These are phyloP conservation scores for Microthlaspi erraticum DNA, from an alignment of 345 rosid species.

Conservation along the genomic window DNA sequence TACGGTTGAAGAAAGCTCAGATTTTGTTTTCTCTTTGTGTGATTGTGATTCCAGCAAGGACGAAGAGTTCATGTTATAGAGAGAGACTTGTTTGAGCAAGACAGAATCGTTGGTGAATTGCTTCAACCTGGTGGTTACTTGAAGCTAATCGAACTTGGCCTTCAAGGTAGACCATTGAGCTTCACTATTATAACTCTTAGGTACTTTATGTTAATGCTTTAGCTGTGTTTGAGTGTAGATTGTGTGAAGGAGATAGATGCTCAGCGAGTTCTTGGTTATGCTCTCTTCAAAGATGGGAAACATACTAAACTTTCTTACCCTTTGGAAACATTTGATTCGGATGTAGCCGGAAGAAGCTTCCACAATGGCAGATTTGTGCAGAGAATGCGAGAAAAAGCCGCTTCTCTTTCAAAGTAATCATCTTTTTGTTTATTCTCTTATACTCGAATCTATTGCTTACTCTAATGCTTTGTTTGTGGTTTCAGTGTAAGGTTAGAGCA, in stretches of 20 bases:
- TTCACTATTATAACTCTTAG: background rate
- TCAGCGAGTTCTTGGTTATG: constrained; percentile 43
- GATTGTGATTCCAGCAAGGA: constrained; percentile 63
- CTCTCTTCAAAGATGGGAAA: constrained; percentile 45
- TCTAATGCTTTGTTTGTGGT: background rate
- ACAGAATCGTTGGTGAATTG: constrained; percentile 69
- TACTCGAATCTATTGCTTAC: background rate
- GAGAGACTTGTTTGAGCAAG: constrained; percentile 61
- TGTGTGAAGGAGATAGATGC: constrained; percentile 50
- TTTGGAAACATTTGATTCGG: constrained; percentile 30
- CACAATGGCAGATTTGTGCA: constrained; percentile 48
- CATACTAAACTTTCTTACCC: constrained; percentile 38
- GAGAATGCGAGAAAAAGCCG: constrained; percentile 45
- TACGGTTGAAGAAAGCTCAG: constrained; percentile 8
- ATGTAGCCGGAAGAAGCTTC: constrained; percentile 46
- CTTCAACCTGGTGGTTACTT: constrained; percentile 72
- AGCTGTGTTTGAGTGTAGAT: constrained; percentile 40
- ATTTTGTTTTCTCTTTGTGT: constrained; percentile 1
- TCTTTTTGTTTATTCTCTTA: no score
- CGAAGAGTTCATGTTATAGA: constrained; percentile 60
- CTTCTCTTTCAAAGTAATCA: constrained; percentile 44
- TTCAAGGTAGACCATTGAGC: constrained; percentile 47
- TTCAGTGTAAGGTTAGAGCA: constrained; percentile 63
- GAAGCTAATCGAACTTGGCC: constrained; percentile 58
- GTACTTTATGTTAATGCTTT: background rate